Evolutionary conservation across 2,329 filamentous ascomycete species (phyloP).

Genomic region (Tolypocladium tundrense): DNA sequence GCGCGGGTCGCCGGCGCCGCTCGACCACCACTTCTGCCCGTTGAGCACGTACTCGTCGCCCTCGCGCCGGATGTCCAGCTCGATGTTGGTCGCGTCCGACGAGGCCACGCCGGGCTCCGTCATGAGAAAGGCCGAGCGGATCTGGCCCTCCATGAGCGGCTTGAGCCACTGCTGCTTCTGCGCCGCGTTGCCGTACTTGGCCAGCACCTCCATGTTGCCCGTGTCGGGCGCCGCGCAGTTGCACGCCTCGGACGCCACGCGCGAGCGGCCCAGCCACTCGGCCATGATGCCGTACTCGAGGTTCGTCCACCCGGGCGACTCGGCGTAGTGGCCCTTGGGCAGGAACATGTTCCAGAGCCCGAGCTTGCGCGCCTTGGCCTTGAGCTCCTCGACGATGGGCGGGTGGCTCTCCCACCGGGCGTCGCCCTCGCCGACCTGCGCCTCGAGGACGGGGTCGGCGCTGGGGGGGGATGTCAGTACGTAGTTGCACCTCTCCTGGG

Average conservation of each 20-base stretch:
- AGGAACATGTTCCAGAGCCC: constrained; percentile 99
- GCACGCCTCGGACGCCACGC: constrained; percentile 72
- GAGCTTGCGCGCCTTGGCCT: constrained; percentile 68
- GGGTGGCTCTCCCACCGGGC: constrained; percentile 75
- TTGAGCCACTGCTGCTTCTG: constrained; percentile 79
- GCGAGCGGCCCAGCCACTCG: constrained; percentile 83
- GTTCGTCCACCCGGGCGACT: constrained; percentile 90
- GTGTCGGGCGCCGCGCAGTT: constrained; percentile 90
- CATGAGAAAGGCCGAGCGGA: constrained; percentile 87
- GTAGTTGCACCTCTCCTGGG: background rate
- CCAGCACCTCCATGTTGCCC: constrained; percentile 90
- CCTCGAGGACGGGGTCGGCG: constrained; percentile 69
- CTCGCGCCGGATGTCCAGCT: constrained; percentile 71
- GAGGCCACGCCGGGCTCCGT: constrained; percentile 84
- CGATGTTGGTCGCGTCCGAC: constrained; percentile 87
- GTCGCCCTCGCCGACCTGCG: constrained; percentile 68
- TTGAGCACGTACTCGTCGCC: constrained; percentile 88
- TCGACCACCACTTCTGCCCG: constrained; percentile 99
- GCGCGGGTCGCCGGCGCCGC: constrained; percentile 82
- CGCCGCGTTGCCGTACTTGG: constrained; percentile 77
- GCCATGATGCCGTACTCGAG: constrained; percentile 98
- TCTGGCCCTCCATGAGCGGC: constrained; percentile 73
- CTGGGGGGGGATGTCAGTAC: constrained; percentile 22
- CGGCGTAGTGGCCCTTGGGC: constrained; percentile 87
- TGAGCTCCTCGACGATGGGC: constrained; percentile 76